Conservation (phyloP, 208 protist genomes). For the Porcisia deanei region DNA sequence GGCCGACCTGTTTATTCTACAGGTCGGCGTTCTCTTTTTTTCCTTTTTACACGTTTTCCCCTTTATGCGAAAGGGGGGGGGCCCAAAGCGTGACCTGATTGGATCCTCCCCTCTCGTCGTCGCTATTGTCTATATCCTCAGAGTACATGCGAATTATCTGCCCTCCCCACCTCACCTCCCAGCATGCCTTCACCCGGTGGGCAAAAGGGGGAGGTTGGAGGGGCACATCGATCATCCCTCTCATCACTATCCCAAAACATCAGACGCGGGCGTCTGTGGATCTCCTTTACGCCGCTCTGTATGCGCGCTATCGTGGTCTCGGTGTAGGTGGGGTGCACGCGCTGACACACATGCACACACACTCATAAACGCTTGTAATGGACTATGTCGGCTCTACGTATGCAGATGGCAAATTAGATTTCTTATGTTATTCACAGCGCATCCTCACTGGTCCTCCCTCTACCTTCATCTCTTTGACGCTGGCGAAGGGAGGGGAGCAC, state of each 20-base stretch:
- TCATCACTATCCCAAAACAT: neutral
- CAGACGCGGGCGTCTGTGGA: neutral
- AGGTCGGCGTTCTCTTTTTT: too few relatives aligned
- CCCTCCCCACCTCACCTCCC: neutral
- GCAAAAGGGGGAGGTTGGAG: neutral
- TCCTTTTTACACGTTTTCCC: neutral
- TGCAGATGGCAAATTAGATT: neutral
- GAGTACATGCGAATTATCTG: neutral
- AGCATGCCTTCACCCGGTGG: neutral
- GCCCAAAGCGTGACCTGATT: neutral
- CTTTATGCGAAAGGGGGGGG: neutral
- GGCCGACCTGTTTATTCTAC: too few relatives aligned
- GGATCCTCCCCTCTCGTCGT: neutral
- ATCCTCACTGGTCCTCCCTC: neutral
- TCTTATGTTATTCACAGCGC: neutral
- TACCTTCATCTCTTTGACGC: neutral
- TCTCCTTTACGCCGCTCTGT: neutral
- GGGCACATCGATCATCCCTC: neutral
- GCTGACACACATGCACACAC: neutral
- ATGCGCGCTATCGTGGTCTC: neutral
- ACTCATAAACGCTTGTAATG: too few relatives aligned
- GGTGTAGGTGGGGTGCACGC: neutral
- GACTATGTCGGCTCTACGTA: neutral
- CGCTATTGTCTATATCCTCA: neutral
- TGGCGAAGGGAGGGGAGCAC: neutral